Base-by-base conservation (phyloP, 257 asterid species). In the Lithospermum erythrorhizon region DNA sequence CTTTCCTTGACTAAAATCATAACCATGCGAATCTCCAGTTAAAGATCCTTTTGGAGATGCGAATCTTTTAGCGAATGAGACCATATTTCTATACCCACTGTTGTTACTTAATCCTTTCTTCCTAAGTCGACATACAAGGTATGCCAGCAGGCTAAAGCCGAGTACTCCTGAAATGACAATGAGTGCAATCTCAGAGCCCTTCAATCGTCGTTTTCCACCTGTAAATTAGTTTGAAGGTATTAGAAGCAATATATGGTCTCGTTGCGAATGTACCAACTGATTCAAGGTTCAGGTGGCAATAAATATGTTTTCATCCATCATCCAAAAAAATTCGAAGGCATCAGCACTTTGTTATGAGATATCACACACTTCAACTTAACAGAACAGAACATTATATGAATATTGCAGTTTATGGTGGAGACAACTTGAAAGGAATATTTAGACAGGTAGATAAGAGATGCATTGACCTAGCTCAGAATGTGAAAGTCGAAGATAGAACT, bases 381-480 rank as follows among this genome's bases (percentile, higher is more conserved):
- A 35, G 45, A 35, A 35, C 45, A 35, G 7, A 10, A 35, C 13
- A 35, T 9, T 7, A 6, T 35, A 35, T 35, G 9, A 8, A 6
- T 35, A 35, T 13, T 35, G 45, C 7, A 4, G 14, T 35, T 3
- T 35, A 35, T 35, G 7, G 13, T 35, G 6, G 6, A 30, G 45
- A 35, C 14, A 35, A 35, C 11, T 35, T 11, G 45, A 35, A 35
- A 35, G 13, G 14, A 35, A 7, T 2, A 35, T 6, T 35, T 35
- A 35, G 45, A 35, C 45, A 35, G 14, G 45, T 35, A 35, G 14
- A 4, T 35, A 35, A 10, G 6, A 35, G 45, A 35, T 35, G 45
- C 14, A 8, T 35, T 35, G 78, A 83, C 87, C 87, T 8, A 78
- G 70, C 55, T 79, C 86, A 1, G 94, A 81, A 70, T 64, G n/a